These are phyloP conservation scores for Magnaporthales sp. DNA, from an alignment of 2,329 filamentous ascomycete genomes.

Conservation along the genomic window DNA sequence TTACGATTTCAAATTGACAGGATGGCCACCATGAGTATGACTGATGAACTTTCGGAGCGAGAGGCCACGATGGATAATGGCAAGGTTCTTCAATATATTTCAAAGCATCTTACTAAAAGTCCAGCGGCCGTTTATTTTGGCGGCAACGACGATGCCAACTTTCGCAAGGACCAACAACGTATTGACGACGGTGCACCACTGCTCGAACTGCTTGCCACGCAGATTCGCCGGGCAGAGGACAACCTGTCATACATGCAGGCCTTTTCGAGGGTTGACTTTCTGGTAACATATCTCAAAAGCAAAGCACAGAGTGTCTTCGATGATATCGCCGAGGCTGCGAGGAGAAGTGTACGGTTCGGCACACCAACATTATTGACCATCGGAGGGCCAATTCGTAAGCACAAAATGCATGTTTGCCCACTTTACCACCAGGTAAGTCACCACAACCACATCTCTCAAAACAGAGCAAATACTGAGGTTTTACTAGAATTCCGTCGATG, in stretches of 20 bases:
- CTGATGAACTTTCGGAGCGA: conserved; percentile 66
- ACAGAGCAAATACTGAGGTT: background rate
- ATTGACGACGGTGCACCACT: conserved; percentile 35
- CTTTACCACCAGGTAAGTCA: conserved; percentile 9
- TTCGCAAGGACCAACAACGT: conserved; percentile 34
- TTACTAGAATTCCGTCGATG: conserved; percentile 23
- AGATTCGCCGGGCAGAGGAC: conserved; percentile 36
- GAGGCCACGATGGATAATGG: conserved; percentile 67
- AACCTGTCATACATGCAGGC: conserved; percentile 38
- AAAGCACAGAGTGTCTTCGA: conserved; percentile 56
- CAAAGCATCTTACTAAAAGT: conserved; percentile 57
- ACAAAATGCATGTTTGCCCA: conserved; percentile 50
- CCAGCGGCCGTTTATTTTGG: conserved; percentile 55
- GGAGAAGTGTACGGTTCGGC: conserved; percentile 60
- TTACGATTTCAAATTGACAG: conserved; percentile 75
- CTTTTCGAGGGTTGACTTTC: conserved; percentile 53
- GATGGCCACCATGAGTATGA: conserved; percentile 51
- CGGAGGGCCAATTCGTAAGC: conserved; percentile 33
- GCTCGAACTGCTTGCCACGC: conserved; percentile 35
- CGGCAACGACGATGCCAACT: conserved; percentile 39
- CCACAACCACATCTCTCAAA: background rate
- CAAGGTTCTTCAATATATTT: conserved; percentile 70
- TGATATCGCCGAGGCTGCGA: conserved; percentile 61
- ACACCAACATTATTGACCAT: conserved; percentile 38
- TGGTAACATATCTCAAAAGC: conserved; percentile 48